Percentiles rank a stretch among this genome's conserved stretches.
phyloP scores from a whole-genome alignment of 257 asterid species.

The Echium plantagineum region DNA sequence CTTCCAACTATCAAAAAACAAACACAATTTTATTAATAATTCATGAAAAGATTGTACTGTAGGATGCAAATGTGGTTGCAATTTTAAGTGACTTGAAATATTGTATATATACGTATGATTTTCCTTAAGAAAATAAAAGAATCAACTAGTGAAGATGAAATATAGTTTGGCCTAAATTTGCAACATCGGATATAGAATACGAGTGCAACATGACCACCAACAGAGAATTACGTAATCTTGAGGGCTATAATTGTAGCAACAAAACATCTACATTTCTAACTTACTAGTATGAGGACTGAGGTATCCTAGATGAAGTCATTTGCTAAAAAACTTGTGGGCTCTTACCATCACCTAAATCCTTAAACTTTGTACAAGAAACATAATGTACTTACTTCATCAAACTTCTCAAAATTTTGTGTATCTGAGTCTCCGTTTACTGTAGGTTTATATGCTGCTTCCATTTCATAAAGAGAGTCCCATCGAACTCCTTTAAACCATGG shows the following conservation, averaged over 20 bases:
- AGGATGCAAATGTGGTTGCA: neutral
- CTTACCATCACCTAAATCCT: neutral
- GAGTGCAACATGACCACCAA: too few relatives aligned
- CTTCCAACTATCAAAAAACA: constrained; percentile 43
- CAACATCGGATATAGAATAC: too few relatives aligned
- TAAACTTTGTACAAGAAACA: neutral
- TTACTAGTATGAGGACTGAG: too few relatives aligned
- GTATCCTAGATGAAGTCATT: neutral
- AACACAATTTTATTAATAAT: neutral
- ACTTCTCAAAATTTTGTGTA: constrained; percentile 92
- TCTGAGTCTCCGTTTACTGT: constrained; percentile 76
- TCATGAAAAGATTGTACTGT: neutral
- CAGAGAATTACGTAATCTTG: neutral
- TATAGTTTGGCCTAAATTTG: neutral
- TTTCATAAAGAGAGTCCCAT: constrained; percentile 85
- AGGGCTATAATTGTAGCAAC: neutral
- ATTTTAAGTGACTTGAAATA: neutral
- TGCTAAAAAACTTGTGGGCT: neutral
- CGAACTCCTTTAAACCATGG: constrained; percentile 69
- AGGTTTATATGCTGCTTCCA: constrained; percentile 94
- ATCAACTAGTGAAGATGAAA: neutral
- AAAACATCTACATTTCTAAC: neutral
- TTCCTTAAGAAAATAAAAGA: neutral
- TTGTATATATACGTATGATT: neutral
- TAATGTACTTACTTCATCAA: constrained; percentile 58